phyloP scores from a whole-genome alignment of 495 filamentous ascomycete genomes.

The Glonium stellatum region DNA sequence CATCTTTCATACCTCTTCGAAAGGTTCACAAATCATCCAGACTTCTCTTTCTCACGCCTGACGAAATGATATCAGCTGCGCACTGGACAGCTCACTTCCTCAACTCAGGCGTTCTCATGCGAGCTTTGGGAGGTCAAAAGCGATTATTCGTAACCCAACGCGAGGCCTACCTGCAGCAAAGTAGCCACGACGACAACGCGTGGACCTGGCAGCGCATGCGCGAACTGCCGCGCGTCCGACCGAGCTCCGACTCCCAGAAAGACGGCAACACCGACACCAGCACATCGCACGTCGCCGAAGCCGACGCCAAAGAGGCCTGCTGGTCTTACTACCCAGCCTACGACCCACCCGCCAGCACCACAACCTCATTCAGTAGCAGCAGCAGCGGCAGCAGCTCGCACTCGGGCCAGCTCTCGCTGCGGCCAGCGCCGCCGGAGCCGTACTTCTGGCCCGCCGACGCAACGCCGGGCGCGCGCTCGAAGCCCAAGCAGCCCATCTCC shows the following conservation, averaged over 20 bases:
- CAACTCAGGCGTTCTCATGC: slow-evolving; percentile 56
- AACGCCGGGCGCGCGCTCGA: slow-evolving; percentile 1
- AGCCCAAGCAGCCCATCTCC: slow-evolving; percentile 19
- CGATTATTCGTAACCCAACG: slow-evolving; percentile 60
- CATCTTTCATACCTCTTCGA: slow-evolving; percentile 59
- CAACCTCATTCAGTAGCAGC: slow-evolving; percentile 38
- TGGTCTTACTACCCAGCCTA: slow-evolving; percentile 48
- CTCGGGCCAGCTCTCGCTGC: slow-evolving; percentile 16
- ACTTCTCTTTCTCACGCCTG: slow-evolving; percentile 55
- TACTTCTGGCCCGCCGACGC: slow-evolving; percentile 6
- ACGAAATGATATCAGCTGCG: slow-evolving; percentile 60
- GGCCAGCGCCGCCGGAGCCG: slow-evolving; percentile 19
- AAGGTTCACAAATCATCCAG: slow-evolving; percentile 62
- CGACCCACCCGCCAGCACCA: slow-evolving; percentile 43
- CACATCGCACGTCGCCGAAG: slow-evolving; percentile 43
- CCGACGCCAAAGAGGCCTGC: slow-evolving; percentile 52
- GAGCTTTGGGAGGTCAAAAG: slow-evolving; percentile 44
- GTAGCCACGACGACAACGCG: slow-evolving; percentile 12
- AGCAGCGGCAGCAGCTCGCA: slow-evolving; percentile 23
- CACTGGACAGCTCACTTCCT: slow-evolving; percentile 64
- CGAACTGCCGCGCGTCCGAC: slow-evolving; percentile 49
- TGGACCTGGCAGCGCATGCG: slow-evolving; percentile 59
- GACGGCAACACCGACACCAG: slow-evolving; percentile 30
- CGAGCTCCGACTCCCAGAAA: slow-evolving; percentile 32
- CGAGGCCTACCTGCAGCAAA: slow-evolving; percentile 54